Percentiles rank a stretch among this genome's conserved stretches.
Evolutionary conservation across 2,329 filamentous ascomycete species (phyloP).

Genomic region (Sclerotinia glacialis): DNA sequence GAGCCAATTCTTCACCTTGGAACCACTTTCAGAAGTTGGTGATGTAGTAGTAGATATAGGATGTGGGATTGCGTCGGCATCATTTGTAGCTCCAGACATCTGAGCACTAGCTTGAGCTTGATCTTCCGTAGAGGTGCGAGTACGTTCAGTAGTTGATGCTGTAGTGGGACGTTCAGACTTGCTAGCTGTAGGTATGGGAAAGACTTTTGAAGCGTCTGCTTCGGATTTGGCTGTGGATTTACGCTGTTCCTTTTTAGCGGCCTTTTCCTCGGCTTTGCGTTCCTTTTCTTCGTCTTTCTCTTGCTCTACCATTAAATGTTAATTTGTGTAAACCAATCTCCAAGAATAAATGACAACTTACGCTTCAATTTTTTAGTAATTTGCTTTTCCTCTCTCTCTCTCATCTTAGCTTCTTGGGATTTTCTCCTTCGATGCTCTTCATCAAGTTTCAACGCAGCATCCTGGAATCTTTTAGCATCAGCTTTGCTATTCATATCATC

Average conservation of each 20-base stretch:
- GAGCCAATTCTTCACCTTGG: slow-evolving; percentile 50
- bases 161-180: slow-evolving; percentile 21
- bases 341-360: slow-evolving; percentile 43
- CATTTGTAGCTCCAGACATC: slow-evolving; percentile 29
- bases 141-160: slow-evolving; percentile 12
- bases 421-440: slow-evolving; percentile 63
- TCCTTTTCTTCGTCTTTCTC: slow-evolving; percentile 47
- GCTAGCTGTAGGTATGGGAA: neutral
- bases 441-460: slow-evolving; percentile 61
- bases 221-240: slow-evolving; percentile 40
- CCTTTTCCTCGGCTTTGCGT: slow-evolving; percentile 54
- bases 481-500: slow-evolving; percentile 82
- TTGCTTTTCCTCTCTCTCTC: slow-evolving; percentile 53
- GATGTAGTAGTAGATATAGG: slow-evolving; percentile 28
- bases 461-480: slow-evolving; percentile 65
- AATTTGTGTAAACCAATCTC: neutral
- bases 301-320: slow-evolving; percentile 37
- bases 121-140: slow-evolving; percentile 37
- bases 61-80: slow-evolving; percentile 28
- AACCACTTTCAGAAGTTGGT: slow-evolving; percentile 25
- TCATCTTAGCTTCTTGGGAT: slow-evolving; percentile 54
- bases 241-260: slow-evolving; percentile 50
- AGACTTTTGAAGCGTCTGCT: neutral
- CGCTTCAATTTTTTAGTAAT: slow-evolving; percentile 57
- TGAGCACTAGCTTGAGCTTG: slow-evolving; percentile 28